Base-by-base conservation (phyloP, 306 rosid species). In the Myrica gale region DNA sequence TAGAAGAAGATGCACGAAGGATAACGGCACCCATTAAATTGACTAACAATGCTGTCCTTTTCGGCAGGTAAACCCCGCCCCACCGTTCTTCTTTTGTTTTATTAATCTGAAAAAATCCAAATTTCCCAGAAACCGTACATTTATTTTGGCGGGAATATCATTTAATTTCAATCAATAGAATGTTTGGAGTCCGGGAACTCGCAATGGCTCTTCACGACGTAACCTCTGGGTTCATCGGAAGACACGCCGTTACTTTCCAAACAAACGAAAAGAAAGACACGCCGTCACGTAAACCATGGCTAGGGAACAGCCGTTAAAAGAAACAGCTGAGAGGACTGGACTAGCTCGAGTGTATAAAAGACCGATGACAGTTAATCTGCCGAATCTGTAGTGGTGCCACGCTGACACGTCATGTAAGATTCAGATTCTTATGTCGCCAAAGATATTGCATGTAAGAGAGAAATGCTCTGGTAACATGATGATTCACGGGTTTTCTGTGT, bases 161-260 rank as follows among this genome's bases (percentile, higher is more conserved):
- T 83, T 69, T 79, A 79, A 51, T 17, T 83, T 12, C 19, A 71
- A 32, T 83, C 71, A 72, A 71, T 78, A n/a, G 61, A 3, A 42
- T 2, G 68, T 7, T 45, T 42, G 32, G 83, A 69, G 72, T 74
- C 79, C 79, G 76, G 50, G 6, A 6, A 45, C 15, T 72, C 43
- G 51, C 42, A 6, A 21, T 77, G 51, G 54, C 71, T 37, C 48
- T 20, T 37, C 56, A 67, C 79, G 46, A 61, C 73, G 61, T 23
- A n/a, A 20, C 11, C 4, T 0, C 5, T 68, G 15, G 39, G 5
- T 2, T 11, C 4, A 19, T 9, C 15, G 4, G 1, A 44, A 16
- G 55, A n/a, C 52, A 46, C 60, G 63, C 61, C 63, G 54, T 50
- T 15, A 32, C 3, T 32, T 32, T 0, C 37, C 37, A 2, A 32